Evolutionary conservation across 2,329 filamentous ascomycete species (phyloP).

Genomic region (Clonostachys rhizophaga): DNA sequence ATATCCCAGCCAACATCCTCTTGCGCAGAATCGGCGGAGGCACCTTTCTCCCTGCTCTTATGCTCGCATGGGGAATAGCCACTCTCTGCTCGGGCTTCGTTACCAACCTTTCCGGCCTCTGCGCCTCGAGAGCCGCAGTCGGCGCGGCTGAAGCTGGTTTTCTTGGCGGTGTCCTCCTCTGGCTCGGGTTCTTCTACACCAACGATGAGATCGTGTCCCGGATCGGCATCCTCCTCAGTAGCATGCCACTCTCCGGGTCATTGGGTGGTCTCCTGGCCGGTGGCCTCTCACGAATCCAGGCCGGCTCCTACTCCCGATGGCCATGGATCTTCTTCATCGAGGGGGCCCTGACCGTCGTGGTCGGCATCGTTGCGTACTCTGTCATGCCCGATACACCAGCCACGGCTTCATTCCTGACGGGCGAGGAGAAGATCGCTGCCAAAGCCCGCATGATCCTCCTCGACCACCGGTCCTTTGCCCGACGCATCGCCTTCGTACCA

Average conservation of each 20-base stretch:
- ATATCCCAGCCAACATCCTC: not conserved
- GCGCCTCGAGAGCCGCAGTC: not conserved
- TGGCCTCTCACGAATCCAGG: constrained; percentile 12
- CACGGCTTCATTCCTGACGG: constrained; percentile 1
- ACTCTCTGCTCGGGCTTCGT: not conserved
- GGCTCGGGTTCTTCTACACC: not conserved
- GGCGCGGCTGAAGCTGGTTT: not conserved
- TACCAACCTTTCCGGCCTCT: not conserved
- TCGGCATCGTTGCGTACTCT: constrained; percentile 27
- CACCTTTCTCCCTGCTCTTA: not conserved
- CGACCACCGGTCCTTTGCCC: not conserved
- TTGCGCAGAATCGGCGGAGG: not conserved
- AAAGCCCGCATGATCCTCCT: constrained; percentile 1
- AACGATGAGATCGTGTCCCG: not conserved
- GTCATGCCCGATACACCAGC: constrained; percentile 27
- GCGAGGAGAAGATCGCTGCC: not conserved
- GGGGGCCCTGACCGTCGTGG: constrained; percentile 14
- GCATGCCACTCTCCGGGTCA: constrained; percentile 3
- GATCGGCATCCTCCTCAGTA: not conserved
- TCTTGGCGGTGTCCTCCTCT: not conserved
- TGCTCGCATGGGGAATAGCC: not conserved
- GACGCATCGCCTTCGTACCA: not conserved
- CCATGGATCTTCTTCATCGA: constrained; percentile 18
- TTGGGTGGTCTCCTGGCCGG: constrained; percentile 13
- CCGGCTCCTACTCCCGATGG: constrained; percentile 8